Percentiles rank a stretch among this genome's conserved stretches.
phyloP scores from a whole-genome alignment of 2,329 filamentous ascomycete genomes.

The Xylaria sp. region DNA sequence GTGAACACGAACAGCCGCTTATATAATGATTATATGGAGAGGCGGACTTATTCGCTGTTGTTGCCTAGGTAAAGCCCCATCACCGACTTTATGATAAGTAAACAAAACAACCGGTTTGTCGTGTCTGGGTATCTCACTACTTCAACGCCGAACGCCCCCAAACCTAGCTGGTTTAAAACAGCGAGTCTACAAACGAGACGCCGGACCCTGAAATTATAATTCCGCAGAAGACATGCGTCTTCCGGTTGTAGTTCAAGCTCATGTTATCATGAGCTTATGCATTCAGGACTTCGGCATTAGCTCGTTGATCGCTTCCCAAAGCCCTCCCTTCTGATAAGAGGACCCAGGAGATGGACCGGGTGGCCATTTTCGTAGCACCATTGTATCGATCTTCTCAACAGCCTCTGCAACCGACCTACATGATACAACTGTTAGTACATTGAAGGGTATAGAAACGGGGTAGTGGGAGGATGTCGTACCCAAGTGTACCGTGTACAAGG shows the following conservation, averaged over 20 bases:
- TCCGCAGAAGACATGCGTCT: background rate
- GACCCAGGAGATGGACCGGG: slow-evolving; percentile 41
- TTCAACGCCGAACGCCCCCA: slow-evolving; percentile 17
- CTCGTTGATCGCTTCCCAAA: slow-evolving; percentile 46
- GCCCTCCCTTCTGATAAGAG: slow-evolving; percentile 42
- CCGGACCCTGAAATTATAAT: background rate
- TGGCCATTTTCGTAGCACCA: slow-evolving; percentile 42
- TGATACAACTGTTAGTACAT: slow-evolving; percentile 24
- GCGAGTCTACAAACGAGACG: background rate
- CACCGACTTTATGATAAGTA: background rate
- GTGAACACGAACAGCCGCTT: slow-evolving; percentile 1
- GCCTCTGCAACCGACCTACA: slow-evolving; percentile 44
- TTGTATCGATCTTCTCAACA: slow-evolving; percentile 38
- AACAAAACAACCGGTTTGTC: background rate
- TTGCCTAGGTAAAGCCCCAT: background rate
- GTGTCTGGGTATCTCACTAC: slow-evolving; percentile 24
- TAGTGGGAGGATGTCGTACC: slow-evolving; percentile 57
- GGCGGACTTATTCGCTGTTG: background rate
- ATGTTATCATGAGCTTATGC: background rate
- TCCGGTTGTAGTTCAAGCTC: background rate
- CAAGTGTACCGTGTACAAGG: slow-evolving; percentile 75
- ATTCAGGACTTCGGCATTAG: slow-evolving; percentile 37
- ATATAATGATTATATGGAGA: background rate
- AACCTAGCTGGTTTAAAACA: background rate
- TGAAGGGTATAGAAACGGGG: background rate